Base-by-base conservation (phyloP, 2,329 filamentous ascomycete species). In the Aspergillus flavus region DNA sequence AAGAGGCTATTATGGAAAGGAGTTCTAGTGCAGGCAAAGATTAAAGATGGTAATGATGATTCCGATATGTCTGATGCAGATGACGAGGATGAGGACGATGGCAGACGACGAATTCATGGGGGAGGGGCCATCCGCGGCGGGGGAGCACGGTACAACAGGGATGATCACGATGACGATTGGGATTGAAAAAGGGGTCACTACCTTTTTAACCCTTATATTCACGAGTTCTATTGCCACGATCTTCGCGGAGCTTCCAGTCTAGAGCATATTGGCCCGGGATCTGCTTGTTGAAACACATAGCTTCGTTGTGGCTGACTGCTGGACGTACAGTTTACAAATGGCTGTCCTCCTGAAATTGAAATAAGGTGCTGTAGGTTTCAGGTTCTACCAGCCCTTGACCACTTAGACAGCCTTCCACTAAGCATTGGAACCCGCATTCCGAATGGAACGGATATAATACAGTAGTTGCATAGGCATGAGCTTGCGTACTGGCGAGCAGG, bases 111-210 rank as follows among this genome's bases (percentile, higher is more conserved):
- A 39, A 69, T 63, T 32, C 55, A 59, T 46, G 61, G 66, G 12
- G 45, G 67, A 66, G 67, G 71, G 41, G 67, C 64, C 19, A 75
- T 76, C 67, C 73, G 75, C 36, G 73, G 72, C 65, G 75, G 73
- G 6, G 77, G 74, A 60, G 61, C 68, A 55, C 68, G 67, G 59
- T 58, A 62, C 59, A 62, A 45, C 16, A 71, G 68, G 69, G 68
- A 71, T 57, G 73, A 76, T 19, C 79, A 82, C 63, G 78, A 79
- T 59, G 79, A 81, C 30, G 80, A 82, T 57, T 83, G 81, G 81
- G 81, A 83, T 73, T 83, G 74, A 80, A 46, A 32, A 36, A 21
- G 21, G 39, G 39, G 36, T 28, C 19, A 39, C 32, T 26, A 4
- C 12, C 16, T 6, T 55, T 55, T 5, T 55, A n/a, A 55, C n/a